A percentile compares a stretch with the other conserved stretches of the same genome.
These are phyloP conservation scores for Galium porrigens DNA, from an alignment of 305 asterid genomes.

Conservation along the genomic window DNA sequence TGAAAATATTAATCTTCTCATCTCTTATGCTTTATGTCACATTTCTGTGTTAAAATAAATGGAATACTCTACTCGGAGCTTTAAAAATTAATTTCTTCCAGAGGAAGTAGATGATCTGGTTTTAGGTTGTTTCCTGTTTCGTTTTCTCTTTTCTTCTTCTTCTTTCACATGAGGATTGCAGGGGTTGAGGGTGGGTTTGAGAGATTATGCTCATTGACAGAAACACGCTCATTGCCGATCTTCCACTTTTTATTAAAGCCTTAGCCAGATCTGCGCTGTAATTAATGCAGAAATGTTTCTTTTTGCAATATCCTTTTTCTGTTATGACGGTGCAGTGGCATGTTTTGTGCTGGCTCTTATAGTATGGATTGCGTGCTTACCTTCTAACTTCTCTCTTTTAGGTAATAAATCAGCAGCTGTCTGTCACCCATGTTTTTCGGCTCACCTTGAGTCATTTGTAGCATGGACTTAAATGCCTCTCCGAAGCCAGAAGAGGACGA, in stretches of 20 bases:
- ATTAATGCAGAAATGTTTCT: neutral
- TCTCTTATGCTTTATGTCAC: neutral
- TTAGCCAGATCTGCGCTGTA: neutral
- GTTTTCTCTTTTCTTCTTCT: neutral
- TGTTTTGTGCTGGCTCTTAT: neutral
- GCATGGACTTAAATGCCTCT: slow-evolving; percentile 93
- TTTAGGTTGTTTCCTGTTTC: neutral
- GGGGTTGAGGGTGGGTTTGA: neutral
- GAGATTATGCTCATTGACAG: neutral
- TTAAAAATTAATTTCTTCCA: neutral
- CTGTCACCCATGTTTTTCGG: slow-evolving; percentile 33
- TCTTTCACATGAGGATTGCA: neutral
- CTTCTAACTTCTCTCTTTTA: slow-evolving; percentile 5
- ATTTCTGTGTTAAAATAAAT: neutral
- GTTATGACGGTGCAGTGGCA: neutral
- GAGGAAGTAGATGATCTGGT: neutral
- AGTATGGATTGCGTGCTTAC: neutral
- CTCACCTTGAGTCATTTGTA: slow-evolving; percentile 38
- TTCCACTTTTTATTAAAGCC: neutral
- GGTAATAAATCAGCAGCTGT: slow-evolving; percentile 5
- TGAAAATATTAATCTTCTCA: neutral
- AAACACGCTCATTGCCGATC: neutral
- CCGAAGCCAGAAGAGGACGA: slow-evolving; percentile 91
- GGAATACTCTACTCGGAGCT: neutral
- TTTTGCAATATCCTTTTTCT: neutral